Percentiles rank a stretch among this genome's conserved stretches.
phyloP scores from a whole-genome alignment of 192 early-diverging fungal genomes.

The Coemansia sp. region DNA sequence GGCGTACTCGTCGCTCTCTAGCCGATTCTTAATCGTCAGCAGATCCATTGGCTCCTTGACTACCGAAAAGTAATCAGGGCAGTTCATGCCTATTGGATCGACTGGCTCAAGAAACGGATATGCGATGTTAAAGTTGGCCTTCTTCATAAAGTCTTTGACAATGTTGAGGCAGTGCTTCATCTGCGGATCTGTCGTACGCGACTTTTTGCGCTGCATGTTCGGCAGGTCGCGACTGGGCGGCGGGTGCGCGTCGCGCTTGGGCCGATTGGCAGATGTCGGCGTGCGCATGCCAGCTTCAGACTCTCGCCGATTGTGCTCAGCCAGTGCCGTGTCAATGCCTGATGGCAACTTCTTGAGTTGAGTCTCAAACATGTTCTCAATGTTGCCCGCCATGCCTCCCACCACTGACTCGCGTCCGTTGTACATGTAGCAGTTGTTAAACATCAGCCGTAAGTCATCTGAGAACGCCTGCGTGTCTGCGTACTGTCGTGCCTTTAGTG shows the following conservation, averaged over 20 bases:
- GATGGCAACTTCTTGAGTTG: slow-evolving; percentile 70
- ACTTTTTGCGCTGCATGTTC: slow-evolving; percentile 42
- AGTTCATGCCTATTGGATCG: slow-evolving; percentile 75
- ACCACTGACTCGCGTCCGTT: slow-evolving; percentile 75
- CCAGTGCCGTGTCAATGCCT: slow-evolving; percentile 54
- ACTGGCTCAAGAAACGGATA: slow-evolving; percentile 83
- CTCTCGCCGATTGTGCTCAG: slow-evolving; percentile 41
- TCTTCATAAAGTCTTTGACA: slow-evolving; percentile 67
- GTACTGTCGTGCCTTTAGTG: slow-evolving; percentile 65
- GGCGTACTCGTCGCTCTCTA: slow-evolving; percentile 66
- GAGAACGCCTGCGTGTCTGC: slow-evolving; percentile 64
- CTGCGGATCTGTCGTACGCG: slow-evolving; percentile 57
- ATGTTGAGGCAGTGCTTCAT: slow-evolving; percentile 64
- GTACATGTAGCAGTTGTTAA: slow-evolving; percentile 78
- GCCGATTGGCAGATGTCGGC: slow-evolving; percentile 57
- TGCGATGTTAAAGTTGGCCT: slow-evolving; percentile 65
- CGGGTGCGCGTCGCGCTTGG: slow-evolving; percentile 62
- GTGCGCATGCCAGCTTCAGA: slow-evolving; percentile 35
- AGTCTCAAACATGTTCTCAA: slow-evolving; percentile 70
- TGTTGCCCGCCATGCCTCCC: slow-evolving; percentile 65
- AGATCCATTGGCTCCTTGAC: slow-evolving; percentile 91
- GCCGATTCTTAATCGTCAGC: slow-evolving; percentile 69
- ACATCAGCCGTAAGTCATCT: slow-evolving; percentile 70
- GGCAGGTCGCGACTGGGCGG: slow-evolving; percentile 61
- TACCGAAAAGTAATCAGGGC: slow-evolving; percentile 84